phyloP scores from a whole-genome alignment of 352 stramenopile species.

The Pythium utonaiense region DNA sequence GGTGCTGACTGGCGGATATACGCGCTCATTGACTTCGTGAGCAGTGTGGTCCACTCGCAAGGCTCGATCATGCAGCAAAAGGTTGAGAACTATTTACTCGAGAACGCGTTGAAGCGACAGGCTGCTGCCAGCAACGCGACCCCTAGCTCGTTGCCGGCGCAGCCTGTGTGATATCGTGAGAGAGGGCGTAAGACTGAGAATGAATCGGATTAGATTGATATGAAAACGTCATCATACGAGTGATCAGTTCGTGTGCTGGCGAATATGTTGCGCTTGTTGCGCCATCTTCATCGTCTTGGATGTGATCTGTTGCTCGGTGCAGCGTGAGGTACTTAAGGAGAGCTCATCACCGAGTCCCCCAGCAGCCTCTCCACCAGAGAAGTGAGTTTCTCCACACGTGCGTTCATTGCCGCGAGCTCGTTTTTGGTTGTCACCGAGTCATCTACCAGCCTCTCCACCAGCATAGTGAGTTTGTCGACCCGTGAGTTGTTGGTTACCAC shows the following conservation, averaged over 20 bases:
- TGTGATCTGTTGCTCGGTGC: too few species aligned
- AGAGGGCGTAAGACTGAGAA: too few species aligned
- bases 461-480: background rate
- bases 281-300: too few species aligned
- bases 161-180: background rate
- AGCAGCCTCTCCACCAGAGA: background rate
- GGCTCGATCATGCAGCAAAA: slow-evolving; percentile 19
- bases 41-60: slow-evolving; percentile 11
- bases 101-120: slow-evolving; percentile 21
- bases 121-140: background rate
- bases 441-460: background rate
- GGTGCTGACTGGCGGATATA: slow-evolving; percentile 20
- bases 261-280: too few species aligned
- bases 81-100: slow-evolving; percentile 22
- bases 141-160: background rate
- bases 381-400: background rate
- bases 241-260: too few species aligned
- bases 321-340: too few species aligned
- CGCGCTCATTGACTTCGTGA: slow-evolving; percentile 13
- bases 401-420: too few species aligned
- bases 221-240: too few species aligned
- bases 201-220: too few species aligned
- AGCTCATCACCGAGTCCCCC: too few species aligned
- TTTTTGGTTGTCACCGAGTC: background rate
- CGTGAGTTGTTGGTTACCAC: too few species aligned